Conservation (phyloP, 768 basidiomycete genomes). For the Leucocoprinus sp. region DNA sequence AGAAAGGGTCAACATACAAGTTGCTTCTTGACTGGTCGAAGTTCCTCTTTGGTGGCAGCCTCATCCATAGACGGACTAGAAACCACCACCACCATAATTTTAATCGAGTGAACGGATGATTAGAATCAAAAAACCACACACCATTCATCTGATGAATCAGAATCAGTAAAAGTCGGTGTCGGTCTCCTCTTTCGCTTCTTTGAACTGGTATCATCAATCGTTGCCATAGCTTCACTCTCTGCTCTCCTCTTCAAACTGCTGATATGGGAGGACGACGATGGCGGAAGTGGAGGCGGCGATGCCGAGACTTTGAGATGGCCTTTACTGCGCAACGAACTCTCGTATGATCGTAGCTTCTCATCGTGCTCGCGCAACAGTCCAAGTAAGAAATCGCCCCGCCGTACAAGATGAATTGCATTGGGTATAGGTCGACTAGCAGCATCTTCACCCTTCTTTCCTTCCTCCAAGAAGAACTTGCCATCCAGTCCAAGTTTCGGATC, state of each 20-base stretch:
- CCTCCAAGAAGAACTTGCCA: slow-evolving; percentile 97
- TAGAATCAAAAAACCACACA: slow-evolving; percentile 41
- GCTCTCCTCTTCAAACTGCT: slow-evolving; percentile 66
- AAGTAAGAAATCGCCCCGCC: slow-evolving; percentile 91
- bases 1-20: slow-evolving; percentile 45
- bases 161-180: slow-evolving; percentile 96
- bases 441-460: slow-evolving; percentile 92
- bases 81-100: no score
- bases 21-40: slow-evolving; percentile 95
- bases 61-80: slow-evolving; percentile 93
- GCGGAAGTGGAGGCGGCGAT: slow-evolving; percentile 68
- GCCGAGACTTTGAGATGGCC: slow-evolving; percentile 49
- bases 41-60: slow-evolving; percentile 81
- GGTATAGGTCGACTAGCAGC: slow-evolving; percentile 82
- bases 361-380: slow-evolving; percentile 79
- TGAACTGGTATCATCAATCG: slow-evolving; percentile 61
- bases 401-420: slow-evolving; percentile 95
- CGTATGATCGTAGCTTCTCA: slow-evolving; percentile 85
- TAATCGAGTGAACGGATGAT: no score
- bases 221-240: slow-evolving; percentile 79
- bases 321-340: slow-evolving; percentile 67
- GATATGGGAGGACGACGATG: slow-evolving; percentile 57
- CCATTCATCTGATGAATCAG: slow-evolving; percentile 89
- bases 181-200: slow-evolving; percentile 85
- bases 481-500: slow-evolving; percentile 75